Conservation (phyloP, 331 rosid species). For the Acacia pycnantha region DNA sequence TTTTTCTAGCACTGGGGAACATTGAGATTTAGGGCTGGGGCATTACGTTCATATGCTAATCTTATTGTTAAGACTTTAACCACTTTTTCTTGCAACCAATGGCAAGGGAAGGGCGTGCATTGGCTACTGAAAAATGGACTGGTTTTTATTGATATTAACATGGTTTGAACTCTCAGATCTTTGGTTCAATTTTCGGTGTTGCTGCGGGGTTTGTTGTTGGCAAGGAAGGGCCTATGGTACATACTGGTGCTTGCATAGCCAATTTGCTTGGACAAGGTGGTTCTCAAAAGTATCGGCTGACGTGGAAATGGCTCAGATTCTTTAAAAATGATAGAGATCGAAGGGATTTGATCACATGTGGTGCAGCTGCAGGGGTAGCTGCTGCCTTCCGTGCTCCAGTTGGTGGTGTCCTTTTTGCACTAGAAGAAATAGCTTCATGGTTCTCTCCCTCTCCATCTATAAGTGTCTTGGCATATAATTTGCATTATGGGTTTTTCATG, state of each 20-base stretch:
- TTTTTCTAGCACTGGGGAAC: neutral
- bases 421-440: slow-evolving; percentile 88
- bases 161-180: slow-evolving; percentile 49
- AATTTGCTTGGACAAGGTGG: slow-evolving; percentile 78
- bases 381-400: slow-evolving; percentile 83
- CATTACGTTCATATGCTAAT: neutral
- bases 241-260: slow-evolving; percentile 81
- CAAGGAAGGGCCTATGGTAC: slow-evolving; percentile 85
- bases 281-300: slow-evolving; percentile 57
- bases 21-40: neutral
- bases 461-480: neutral
- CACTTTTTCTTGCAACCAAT: neutral
- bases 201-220: slow-evolving; percentile 77
- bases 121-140: neutral
- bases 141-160: neutral
- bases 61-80: neutral
- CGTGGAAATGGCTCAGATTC: slow-evolving; percentile 74
- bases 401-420: slow-evolving; percentile 83
- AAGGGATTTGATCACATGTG: slow-evolving; percentile 77
- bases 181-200: slow-evolving; percentile 75
- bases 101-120: neutral
- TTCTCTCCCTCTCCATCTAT: slow-evolving; percentile 26
- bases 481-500: neutral
- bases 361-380: slow-evolving; percentile 92
- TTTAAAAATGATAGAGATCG: slow-evolving; percentile 74